Evolutionary conservation across 2,329 filamentous ascomycete genomes (phyloP).

Genomic region (Ceratocystis albifundus): DNA sequence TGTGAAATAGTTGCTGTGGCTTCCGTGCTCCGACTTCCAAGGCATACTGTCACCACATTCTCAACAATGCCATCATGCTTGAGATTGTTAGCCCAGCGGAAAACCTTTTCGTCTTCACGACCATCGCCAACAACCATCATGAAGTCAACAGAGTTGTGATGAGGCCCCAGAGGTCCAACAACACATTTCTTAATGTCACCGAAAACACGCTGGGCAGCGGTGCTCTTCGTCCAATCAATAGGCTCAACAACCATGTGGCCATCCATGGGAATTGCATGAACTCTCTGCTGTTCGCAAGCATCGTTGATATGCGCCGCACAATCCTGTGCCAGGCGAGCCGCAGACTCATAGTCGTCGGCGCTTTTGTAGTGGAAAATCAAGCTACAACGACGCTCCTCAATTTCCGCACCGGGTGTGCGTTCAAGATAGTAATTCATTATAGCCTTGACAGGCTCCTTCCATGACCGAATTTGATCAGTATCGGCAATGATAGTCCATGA

Average conservation of each 20-base stretch:
- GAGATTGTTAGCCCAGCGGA: conserved; percentile 82
- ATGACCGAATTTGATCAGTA: conserved; percentile 54
- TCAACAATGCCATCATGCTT: conserved; percentile 46
- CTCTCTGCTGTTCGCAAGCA: conserved; percentile 68
- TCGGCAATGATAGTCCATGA: conserved; percentile 73
- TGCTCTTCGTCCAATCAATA: conserved; percentile 75
- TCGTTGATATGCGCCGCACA: conserved; percentile 94
- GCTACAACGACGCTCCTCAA: conserved; percentile 86
- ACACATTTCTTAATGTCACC: conserved; percentile 32
- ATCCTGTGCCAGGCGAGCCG: conserved; percentile 70
- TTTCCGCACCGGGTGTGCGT: conserved; percentile 72
- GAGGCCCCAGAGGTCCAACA: conserved; percentile 13
- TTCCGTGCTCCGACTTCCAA: conserved; percentile 80
- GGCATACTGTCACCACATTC: conserved; percentile 71
- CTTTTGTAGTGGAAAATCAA: conserved; percentile 35
- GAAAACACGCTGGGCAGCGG: conserved; percentile 65
- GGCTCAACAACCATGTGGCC: conserved; percentile 76
- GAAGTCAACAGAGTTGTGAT: conserved; percentile 57
- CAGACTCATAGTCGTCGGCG: conserved; percentile 37
- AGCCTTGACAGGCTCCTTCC: conserved; percentile 72
- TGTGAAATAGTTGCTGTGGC: conserved; percentile 77
- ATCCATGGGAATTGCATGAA: conserved; percentile 73
- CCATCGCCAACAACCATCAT: conserved; percentile 83
- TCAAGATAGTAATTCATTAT: conserved; percentile 86
- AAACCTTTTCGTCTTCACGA: conserved; percentile 85